Evolutionary conservation across 805 yeast species (phyloP).

Genomic region (Zygoascus biomembranicola): DNA sequence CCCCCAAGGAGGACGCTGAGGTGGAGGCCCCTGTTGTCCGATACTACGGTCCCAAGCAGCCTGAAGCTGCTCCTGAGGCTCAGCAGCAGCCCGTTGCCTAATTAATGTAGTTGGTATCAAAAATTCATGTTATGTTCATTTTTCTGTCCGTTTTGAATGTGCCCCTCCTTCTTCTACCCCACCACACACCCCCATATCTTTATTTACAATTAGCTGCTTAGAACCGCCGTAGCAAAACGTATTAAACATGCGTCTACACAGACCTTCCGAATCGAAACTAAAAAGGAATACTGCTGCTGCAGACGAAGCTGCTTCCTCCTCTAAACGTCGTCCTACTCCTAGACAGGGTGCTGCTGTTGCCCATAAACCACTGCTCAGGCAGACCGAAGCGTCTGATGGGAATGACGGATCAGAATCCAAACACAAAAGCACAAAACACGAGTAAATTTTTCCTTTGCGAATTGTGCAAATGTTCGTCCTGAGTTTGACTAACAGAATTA

Average conservation of each 20-base stretch:
- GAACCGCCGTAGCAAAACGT: too few relatives aligned
- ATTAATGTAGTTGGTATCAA: neutral
- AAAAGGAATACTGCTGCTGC: neutral
- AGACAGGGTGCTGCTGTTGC: neutral
- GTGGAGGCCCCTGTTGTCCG: constrained; percentile 65
- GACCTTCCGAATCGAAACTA: neutral
- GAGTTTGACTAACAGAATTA: neutral
- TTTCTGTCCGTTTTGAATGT: neutral
- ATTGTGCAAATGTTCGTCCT: too few relatives aligned
- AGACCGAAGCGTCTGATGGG: neutral
- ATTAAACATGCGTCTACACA: neutral
- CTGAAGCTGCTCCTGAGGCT: constrained; percentile 28
- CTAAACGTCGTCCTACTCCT: neutral
- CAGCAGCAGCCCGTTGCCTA: constrained; percentile 9
- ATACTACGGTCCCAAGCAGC: constrained; percentile 46
- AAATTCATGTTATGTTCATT: constrained; percentile 1
- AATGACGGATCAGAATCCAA: neutral
- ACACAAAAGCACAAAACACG: neutral
- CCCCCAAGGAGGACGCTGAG: constrained; percentile 80
- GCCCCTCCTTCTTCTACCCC: neutral
- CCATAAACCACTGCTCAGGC: neutral
- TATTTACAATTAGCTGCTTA: neutral
- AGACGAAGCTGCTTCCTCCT: neutral
- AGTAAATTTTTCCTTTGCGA: neutral
- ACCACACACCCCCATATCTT: neutral